A percentile compares a stretch with the other conserved stretches of the same genome.
Evolutionary conservation across 768 basidiomycete genomes (phyloP).

Genomic region (Candolleomyces efflorescens): DNA sequence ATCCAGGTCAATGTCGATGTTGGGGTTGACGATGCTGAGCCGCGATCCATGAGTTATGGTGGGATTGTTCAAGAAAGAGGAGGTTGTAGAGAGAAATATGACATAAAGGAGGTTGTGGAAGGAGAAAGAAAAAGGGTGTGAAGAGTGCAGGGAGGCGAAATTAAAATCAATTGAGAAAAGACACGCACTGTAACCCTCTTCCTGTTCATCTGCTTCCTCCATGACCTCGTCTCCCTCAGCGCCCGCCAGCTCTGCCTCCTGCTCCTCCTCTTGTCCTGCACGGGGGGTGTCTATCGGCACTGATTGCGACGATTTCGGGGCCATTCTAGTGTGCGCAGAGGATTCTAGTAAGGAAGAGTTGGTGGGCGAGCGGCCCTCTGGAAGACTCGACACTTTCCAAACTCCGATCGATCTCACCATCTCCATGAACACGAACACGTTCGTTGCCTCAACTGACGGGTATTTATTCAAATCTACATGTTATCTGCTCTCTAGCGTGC

Average conservation of each 20-base stretch:
- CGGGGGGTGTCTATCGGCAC: slow-evolving; percentile 41
- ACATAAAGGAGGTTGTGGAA: slow-evolving; percentile 10
- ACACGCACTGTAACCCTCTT: slow-evolving; percentile 76
- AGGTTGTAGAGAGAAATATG: slow-evolving; percentile 9
- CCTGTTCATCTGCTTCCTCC: slow-evolving; percentile 77
- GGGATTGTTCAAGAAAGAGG: slow-evolving; percentile 10
- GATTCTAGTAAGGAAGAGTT: slow-evolving; percentile 1
- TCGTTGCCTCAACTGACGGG: slow-evolving; percentile 3
- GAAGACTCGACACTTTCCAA: slow-evolving; percentile 11
- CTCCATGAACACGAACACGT: not conserved
- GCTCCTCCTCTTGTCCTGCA: slow-evolving; percentile 54
- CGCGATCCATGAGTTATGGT: slow-evolving; percentile 16
- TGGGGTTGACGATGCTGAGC: slow-evolving; percentile 81
- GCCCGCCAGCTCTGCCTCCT: slow-evolving; percentile 49
- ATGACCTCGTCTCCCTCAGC: slow-evolving; percentile 73
- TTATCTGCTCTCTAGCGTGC: slow-evolving; percentile 36
- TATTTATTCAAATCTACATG: slow-evolving; percentile 42
- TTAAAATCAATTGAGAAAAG: slow-evolving; percentile 15
- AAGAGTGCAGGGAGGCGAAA: slow-evolving; percentile 11
- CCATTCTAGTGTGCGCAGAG: slow-evolving; percentile 24
- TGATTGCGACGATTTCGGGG: slow-evolving; percentile 28
- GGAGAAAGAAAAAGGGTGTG: slow-evolving; percentile 10
- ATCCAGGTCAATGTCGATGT: slow-evolving; percentile 95
- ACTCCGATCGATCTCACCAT: slow-evolving; percentile 16
- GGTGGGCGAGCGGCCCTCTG: not conserved